Evolutionary conservation across 2,329 filamentous ascomycete species (phyloP).

Genomic region (Aspergillus neoniger): DNA sequence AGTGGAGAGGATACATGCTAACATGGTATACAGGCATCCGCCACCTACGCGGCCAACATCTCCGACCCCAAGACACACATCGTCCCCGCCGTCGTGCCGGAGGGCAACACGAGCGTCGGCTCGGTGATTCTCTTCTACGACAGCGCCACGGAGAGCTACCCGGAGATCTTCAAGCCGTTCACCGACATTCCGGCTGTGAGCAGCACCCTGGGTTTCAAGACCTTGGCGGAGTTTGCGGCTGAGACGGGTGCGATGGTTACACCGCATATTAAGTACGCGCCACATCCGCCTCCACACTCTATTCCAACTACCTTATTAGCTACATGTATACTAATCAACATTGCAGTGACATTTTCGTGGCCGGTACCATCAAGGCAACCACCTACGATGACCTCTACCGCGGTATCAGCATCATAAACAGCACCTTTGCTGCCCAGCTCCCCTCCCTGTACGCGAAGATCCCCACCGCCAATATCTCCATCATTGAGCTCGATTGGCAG

Average conservation of each 20-base stretch:
- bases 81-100: conserved; percentile 32
- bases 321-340: neutral
- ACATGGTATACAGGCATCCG: conserved; percentile 24
- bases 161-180: conserved; percentile 38
- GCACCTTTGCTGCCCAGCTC: conserved; percentile 42
- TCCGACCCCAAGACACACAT: conserved; percentile 34
- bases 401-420: conserved; percentile 43
- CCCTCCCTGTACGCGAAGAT: conserved; percentile 40
- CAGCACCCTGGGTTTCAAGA: conserved; percentile 40
- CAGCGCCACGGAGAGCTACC: conserved; percentile 32
- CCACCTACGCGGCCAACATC: conserved; percentile 31
- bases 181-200: conserved; percentile 37
- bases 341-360: conserved; percentile 37
- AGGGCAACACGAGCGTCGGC: conserved; percentile 29
- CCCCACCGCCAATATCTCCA: conserved; percentile 41
- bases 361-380: conserved; percentile 35
- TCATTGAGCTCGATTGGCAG: conserved; percentile 44
- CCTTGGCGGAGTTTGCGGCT: conserved; percentile 35
- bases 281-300: too few species aligned
- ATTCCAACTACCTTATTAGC: neutral
- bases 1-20: neutral
- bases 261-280: conserved; percentile 35
- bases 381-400: conserved; percentile 36
- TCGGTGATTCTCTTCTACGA: conserved; percentile 44
- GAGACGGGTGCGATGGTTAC: conserved; percentile 37